Base-by-base conservation (phyloP, 495 filamentous ascomycete species). In the Aspergillus biplanus region DNA sequence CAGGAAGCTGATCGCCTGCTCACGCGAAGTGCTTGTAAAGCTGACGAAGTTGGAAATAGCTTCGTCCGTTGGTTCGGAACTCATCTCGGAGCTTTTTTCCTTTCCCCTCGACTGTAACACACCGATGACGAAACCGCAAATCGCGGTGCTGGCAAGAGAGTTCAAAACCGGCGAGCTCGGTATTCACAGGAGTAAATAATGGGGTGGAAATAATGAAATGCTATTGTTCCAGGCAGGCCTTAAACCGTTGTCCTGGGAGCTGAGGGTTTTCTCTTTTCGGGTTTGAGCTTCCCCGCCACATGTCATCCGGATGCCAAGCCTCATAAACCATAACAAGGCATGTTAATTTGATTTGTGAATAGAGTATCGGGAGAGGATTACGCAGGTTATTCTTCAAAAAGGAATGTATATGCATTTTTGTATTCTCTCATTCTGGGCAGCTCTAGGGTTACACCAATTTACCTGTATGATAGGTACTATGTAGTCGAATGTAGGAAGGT, bases 1-100 rank as follows among this genome's bases (percentile, higher is more conserved):
- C 27, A 84, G 65, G 62, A 80, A 84, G 61, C 61, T 71, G 63
- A 81, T 73, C n/a, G 82, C 82, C 58, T 78, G 72, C 37, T 78
- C 72, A 53, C 78, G 80, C 6, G 74, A 73, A 0, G 78, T 74
- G 65, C 76, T 77, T 18, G 78, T 82, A 65, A 82, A 76, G 72
- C 65, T 77, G 63, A 78, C 76, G 58, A 84, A 82, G 69, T 72
- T 76, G n/a, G 65, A 33, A 47, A 84, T 80, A 35, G 73, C 76
- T 44, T 77, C 80, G 62, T 83, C 78, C 39, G 71, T 61, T 21
- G 79, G 79, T 71, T 83, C 80, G 33, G 74, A 69, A 34, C 73
- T 70, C 79, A 82, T 80, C 42, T 55, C 71, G 64, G 44, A 49
- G 47, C 21, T 55, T 37, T n/a, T 62, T 27, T 27, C 21, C 16